A percentile compares a stretch with the other conserved stretches of the same genome.
Conservation (phyloP, 345 rosid genomes). For the Lenwebbia sp. region DNA sequence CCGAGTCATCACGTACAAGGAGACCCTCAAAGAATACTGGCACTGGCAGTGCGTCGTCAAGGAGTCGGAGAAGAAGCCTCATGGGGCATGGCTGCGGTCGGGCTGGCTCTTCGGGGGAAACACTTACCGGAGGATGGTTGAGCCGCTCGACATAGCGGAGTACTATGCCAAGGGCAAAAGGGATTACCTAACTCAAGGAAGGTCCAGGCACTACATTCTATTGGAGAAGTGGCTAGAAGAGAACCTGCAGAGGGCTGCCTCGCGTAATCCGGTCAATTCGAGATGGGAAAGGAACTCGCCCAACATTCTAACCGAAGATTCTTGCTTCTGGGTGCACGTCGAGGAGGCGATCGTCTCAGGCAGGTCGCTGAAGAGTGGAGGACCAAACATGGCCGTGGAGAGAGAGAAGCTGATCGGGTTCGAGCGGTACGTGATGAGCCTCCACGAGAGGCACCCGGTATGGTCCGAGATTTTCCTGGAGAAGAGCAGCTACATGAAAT, state of each 20-base stretch:
- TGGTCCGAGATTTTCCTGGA: conserved; percentile 62
- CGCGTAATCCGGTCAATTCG: background rate
- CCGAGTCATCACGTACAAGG: conserved; percentile 1
- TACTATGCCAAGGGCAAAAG: conserved; percentile 18
- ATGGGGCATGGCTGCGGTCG: conserved; percentile 5
- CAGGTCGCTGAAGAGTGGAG: conserved; percentile 1
- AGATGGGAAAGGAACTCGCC: conserved; percentile 12
- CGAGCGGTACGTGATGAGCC: conserved; percentile 29
- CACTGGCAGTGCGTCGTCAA: conserved; percentile 46
- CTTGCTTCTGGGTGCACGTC: conserved; percentile 82
- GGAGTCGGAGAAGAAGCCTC: conserved; percentile 45
- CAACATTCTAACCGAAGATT: conserved; percentile 33
- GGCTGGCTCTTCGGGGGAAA: conserved; percentile 39
- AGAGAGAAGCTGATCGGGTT: conserved; percentile 12
- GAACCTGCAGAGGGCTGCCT: background rate
- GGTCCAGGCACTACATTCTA: conserved; percentile 32
- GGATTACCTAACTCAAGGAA: conserved; percentile 26
- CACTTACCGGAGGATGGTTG: conserved; percentile 57
- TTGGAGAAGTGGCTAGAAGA: conserved; percentile 40
- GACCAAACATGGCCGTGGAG: background rate
- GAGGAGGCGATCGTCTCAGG: conserved; percentile 45
- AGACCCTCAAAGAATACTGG: conserved; percentile 13
- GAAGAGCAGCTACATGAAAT: conserved; percentile 51
- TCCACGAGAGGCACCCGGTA: conserved; percentile 25
- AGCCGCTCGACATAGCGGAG: conserved; percentile 71